Evolutionary conservation across 208 protist genomes (phyloP), one percentile per base, ranked within the genome.

Genomic region (Acanthamoeba culbertsoni): DNA sequence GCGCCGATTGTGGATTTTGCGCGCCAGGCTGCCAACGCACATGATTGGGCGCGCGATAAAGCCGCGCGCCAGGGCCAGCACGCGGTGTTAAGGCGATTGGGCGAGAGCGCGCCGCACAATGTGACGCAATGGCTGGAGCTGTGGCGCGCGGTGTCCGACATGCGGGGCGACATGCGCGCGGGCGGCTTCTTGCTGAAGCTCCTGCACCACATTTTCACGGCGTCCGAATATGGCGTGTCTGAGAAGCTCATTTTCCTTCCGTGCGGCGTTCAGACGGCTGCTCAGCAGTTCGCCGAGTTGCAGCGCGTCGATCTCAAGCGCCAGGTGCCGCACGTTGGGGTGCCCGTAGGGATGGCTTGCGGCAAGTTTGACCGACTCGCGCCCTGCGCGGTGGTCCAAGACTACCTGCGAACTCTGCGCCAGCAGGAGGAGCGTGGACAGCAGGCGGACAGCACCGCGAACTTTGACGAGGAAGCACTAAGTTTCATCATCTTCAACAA

Each of bases 171-270:
- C 43, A 26, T 82, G 71, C 71, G 71, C n/a, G 1, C 2, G 26
- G 71, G 71, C 71, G 71, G 71, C n/a, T 82, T 82, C 71, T 37
- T 82, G 42, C 71, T 82, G 42, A 82, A 82, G 71, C 71, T 82
- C 23, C 71, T 82, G 5, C 71, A 82, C 45, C 45, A 55, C 43
- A 33, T 55, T 26, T 82, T 82, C 43, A 23, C 43, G 0, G 43
- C 71, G 18, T 82, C 71, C 16, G 71, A 82, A 43, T 82, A 82
- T 43, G 28, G 71, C 40, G 43, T 82, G 45, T 37, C 26, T 5
- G 71, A 82, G n/a, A 82, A 82, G 71, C 71, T 82, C 26, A 55
- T 18, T 23, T 7, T 53, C 20, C 28, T 82, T 26, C 71, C 71
- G 6, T 82, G 71, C 71, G 71, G 71, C 37, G 53, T 82, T n/a